Conservation (phyloP, 176 grass and related monocot genomes). For the Oryza glaberrima region DNA sequence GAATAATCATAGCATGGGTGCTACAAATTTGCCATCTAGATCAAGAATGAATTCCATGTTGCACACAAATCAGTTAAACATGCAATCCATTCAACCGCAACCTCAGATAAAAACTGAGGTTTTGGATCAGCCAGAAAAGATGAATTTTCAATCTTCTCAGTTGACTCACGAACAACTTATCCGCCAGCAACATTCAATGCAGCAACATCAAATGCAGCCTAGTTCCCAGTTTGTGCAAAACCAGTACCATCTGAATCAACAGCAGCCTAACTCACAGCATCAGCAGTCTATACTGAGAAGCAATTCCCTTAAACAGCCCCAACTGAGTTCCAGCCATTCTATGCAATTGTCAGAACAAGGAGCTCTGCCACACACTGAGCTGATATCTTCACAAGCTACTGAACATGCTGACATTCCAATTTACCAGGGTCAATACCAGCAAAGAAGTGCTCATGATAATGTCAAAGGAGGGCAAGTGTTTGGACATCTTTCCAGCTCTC, state of each 20-base stretch:
- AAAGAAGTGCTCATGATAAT: slow-evolving; percentile 56
- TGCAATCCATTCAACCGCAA: slow-evolving; percentile 73
- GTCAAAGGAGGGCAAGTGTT: slow-evolving; percentile 70
- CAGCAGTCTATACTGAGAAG: slow-evolving; percentile 59
- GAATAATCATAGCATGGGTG: slow-evolving; percentile 64
- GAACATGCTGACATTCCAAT: slow-evolving; percentile 50
- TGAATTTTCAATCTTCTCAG: slow-evolving; percentile 76
- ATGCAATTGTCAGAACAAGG: slow-evolving; percentile 73
- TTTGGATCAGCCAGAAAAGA: slow-evolving; percentile 77
- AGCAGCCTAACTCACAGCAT: slow-evolving; percentile 59
- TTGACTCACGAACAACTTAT: slow-evolving; percentile 61
- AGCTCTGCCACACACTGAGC: slow-evolving; percentile 57
- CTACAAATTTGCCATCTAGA: slow-evolving; percentile 68
- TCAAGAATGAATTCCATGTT: slow-evolving; percentile 70
- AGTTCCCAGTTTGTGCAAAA: slow-evolving; percentile 69
- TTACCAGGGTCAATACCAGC: slow-evolving; percentile 75
- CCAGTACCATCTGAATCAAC: slow-evolving; percentile 69
- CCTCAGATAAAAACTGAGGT: slow-evolving; percentile 73
- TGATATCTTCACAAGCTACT: slow-evolving; percentile 64
- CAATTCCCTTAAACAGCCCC: slow-evolving; percentile 65
- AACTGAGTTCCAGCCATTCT: slow-evolving; percentile 54
- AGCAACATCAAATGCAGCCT: slow-evolving; percentile 69
- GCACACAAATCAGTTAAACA: slow-evolving; percentile 64
- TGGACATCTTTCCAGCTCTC: slow-evolving; percentile 60
- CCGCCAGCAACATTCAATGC: slow-evolving; percentile 65